Evolutionary conservation across 208 protist species (phyloP).

Genomic region (Acanthamoeba triangularis): DNA sequence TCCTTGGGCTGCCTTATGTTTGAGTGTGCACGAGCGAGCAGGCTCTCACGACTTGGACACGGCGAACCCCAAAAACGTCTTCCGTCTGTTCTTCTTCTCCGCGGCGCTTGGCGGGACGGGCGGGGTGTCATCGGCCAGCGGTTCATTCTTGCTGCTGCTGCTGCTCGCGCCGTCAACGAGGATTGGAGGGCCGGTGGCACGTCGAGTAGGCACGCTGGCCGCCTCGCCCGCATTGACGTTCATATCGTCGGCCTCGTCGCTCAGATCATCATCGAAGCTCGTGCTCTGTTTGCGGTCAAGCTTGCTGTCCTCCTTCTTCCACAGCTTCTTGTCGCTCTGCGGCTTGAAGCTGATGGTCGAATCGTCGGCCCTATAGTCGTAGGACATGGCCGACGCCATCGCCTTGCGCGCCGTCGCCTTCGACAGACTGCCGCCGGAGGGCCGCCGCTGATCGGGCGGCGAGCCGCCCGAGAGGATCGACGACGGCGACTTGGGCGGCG

Average conservation of each 20-base stretch:
- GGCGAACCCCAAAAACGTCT: constrained; percentile 63
- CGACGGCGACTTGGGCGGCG: background rate
- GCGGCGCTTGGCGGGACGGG: background rate
- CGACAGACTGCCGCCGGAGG: background rate
- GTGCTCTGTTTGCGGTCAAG: background rate
- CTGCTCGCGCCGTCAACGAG: background rate
- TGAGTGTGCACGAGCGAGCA: background rate
- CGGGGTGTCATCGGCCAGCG: background rate
- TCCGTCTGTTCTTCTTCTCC: background rate
- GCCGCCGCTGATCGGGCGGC: background rate
- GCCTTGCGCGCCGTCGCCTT: constrained; percentile 5
- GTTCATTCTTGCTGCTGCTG: background rate
- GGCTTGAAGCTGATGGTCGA: background rate
- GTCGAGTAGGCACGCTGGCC: background rate
- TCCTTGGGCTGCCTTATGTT: background rate
- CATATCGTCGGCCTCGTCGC: background rate
- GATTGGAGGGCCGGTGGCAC: too few relatives aligned
- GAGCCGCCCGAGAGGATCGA: background rate
- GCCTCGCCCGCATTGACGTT: background rate
- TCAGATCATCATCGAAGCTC: background rate
- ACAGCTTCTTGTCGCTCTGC: background rate
- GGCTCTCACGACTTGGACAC: background rate
- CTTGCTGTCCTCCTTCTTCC: constrained; percentile 3
- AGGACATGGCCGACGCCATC: background rate
- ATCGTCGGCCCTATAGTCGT: background rate